Evolutionary conservation across 768 basidiomycete genomes (phyloP), one percentile per base, ranked within the genome.

Genomic region (Serendipita sp.): DNA sequence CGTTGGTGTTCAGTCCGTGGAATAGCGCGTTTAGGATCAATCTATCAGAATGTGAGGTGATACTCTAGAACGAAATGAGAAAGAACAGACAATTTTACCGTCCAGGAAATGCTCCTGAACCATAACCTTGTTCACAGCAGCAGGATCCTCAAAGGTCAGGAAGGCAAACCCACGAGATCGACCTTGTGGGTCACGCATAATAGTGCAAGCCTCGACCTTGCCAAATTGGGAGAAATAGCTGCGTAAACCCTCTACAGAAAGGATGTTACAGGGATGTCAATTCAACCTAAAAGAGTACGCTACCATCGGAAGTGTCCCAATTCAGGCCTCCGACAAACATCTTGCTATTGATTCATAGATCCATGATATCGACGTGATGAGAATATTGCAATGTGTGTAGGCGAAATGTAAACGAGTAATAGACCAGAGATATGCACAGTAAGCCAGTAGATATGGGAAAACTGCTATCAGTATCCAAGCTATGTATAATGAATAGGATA

Each of bases 281-380:
- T 36, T 33, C 27, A 10, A 16, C 10, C 36, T 60, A 53, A 34
- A n/a, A 23, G 48, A 53, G 53, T 62, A 27, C 67, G 66, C 75
- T 83, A 99, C 96, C 95, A 81, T 98, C 96, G 73, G 91, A 95
- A 71, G 96, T 98, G 76, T 98, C 95, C 96, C 96, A 99, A 78
- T 98, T 96, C 68, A 99, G 80, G 68, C 96, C 96, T 67, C 96
- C 96, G 73, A 99, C 94, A 76, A 99, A 99, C 96, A 99, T 99
- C 81, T 99, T 99, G 76, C 96, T 97, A 80, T 74, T 77, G 73
- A 66, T 62, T 66, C 69, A 63, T 67, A 66, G 66, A 68, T 67
- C 66, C 68, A 66, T 64, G 65, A 67, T 66, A 53, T 69, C 69
- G 69, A 67, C 69, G 70, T 64, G 66, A 67, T 63, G 63, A 66